Percentiles rank a stretch among this genome's conserved stretches.
Evolutionary conservation across 495 filamentous ascomycete genomes (phyloP).

Genomic region (Thozetella sp.): DNA sequence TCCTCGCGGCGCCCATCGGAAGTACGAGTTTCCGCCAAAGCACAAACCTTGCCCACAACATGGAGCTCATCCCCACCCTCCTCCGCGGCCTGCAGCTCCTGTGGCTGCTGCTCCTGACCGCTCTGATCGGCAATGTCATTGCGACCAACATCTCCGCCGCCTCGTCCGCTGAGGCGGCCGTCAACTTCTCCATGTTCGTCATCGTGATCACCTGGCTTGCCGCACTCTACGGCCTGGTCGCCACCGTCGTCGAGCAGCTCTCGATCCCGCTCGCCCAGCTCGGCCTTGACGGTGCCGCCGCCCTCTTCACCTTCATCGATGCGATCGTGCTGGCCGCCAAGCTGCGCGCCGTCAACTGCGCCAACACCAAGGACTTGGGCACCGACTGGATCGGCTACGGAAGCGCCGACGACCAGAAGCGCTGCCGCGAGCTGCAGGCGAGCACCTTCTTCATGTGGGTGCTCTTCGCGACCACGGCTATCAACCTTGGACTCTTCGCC

Average conservation of each 20-base stretch:
- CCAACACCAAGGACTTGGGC: slow-evolving; percentile 12
- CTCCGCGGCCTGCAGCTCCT: slow-evolving; percentile 43
- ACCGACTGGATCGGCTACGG: slow-evolving; percentile 48
- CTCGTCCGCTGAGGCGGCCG: slow-evolving; percentile 31
- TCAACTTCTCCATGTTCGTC: slow-evolving; percentile 55
- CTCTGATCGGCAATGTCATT: slow-evolving; percentile 52
- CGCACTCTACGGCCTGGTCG: slow-evolving; percentile 34
- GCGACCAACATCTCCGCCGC: slow-evolving; percentile 39
- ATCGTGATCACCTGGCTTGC: slow-evolving; percentile 43
- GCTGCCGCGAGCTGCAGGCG: slow-evolving; percentile 53
- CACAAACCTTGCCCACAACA: slow-evolving; percentile 4
- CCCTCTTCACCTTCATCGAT: slow-evolving; percentile 45
- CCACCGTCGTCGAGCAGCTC: slow-evolving; percentile 27
- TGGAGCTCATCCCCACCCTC: slow-evolving; percentile 35
- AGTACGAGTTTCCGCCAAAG: not conserved
- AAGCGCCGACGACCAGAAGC: slow-evolving; percentile 39
- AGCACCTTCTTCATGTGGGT: slow-evolving; percentile 51
- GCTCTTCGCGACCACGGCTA: slow-evolving; percentile 38
- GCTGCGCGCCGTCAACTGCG: slow-evolving; percentile 42
- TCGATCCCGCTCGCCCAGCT: slow-evolving; percentile 34
- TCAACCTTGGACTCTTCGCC: slow-evolving; percentile 29
- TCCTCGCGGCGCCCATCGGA: not conserved
- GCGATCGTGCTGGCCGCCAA: slow-evolving; percentile 50
- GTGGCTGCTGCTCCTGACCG: slow-evolving; percentile 43
- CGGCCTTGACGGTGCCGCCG: slow-evolving; percentile 35